Evolutionary conservation across 139 green algal genomes (phyloP).

Genomic region (Trebouxia sp.): DNA sequence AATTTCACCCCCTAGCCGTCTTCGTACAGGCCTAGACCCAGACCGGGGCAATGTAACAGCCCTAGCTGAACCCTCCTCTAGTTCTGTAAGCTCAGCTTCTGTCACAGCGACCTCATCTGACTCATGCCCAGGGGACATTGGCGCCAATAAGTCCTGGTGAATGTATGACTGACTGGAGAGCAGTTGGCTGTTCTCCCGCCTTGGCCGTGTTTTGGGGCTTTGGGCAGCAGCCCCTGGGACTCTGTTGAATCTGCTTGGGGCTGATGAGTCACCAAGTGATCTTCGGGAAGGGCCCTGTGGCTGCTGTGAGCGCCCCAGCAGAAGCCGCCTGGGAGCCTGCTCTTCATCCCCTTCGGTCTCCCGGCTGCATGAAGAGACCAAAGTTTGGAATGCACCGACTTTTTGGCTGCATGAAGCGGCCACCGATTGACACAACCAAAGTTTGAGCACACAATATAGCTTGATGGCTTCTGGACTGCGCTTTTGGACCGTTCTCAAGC

Average conservation of each 20-base stretch:
- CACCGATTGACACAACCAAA: no score
- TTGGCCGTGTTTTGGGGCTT: not conserved
- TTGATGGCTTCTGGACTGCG: no score
- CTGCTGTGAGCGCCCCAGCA: not conserved
- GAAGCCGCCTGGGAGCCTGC: not conserved
- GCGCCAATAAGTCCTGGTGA: not conserved
- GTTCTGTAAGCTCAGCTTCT: not conserved
- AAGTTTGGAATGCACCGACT: no score
- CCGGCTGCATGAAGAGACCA: not conserved
- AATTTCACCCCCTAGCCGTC: not conserved
- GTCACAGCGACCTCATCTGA: conserved; percentile 2
- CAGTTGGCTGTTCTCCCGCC: not conserved
- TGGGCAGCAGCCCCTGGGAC: not conserved
- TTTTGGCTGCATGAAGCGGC: no score
- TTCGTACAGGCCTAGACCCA: not conserved
- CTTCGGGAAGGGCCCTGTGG: not conserved
- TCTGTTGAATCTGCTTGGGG: not conserved
- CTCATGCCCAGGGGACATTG: not conserved
- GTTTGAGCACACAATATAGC: no score
- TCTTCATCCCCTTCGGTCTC: conserved; percentile 9
- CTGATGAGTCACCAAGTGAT: not conserved
- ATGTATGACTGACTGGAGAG: no score
- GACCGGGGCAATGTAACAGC: not conserved
- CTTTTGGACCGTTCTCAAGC: no score
- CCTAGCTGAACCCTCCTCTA: not conserved